These are phyloP conservation scores for Microthyrium microscopicum DNA, from an alignment of 2,329 filamentous ascomycete species.

Conservation along the genomic window DNA sequence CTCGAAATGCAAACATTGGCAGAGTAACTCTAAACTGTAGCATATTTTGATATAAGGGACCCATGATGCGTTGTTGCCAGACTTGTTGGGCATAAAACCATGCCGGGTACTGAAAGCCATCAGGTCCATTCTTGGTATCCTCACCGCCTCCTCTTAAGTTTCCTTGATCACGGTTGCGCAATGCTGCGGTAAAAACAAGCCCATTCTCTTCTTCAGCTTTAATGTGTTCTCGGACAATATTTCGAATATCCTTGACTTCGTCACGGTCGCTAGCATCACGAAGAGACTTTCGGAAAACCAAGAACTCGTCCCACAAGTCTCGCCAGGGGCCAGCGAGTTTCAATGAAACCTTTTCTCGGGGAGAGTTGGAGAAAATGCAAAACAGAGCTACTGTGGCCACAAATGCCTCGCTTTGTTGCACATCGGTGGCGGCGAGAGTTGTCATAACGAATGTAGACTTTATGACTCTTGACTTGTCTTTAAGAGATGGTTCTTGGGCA, in stretches of 20 bases:
- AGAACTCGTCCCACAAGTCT: constrained; percentile 70
- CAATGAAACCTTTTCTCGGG: constrained; percentile 70
- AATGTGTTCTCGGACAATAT: constrained; percentile 49
- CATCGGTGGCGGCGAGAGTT: constrained; percentile 54
- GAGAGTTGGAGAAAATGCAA: constrained; percentile 56
- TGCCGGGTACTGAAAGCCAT: constrained; percentile 29
- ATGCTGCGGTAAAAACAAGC: constrained; percentile 59
- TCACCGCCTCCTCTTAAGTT: constrained; percentile 11
- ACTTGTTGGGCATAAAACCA: constrained; percentile 36
- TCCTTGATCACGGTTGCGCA: constrained; percentile 31
- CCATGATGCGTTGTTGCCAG: no score
- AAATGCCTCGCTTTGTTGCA: constrained; percentile 72
- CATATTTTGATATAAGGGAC: constrained; percentile 61
- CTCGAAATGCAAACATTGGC: constrained; percentile 75
- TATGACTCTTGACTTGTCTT: constrained; percentile 15
- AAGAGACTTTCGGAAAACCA: constrained; percentile 51
- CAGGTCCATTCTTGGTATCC: constrained; percentile 8
- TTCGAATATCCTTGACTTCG: constrained; percentile 49
- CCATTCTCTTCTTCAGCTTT: constrained; percentile 35
- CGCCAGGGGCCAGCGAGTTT: constrained; percentile 67
- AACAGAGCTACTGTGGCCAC: constrained; percentile 72
- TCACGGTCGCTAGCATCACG: constrained; percentile 54
- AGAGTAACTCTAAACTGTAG: constrained; percentile 59
- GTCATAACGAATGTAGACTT: constrained; percentile 53
- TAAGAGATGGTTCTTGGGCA: constrained; percentile 2